A percentile compares a stretch with the other conserved stretches of the same genome.
phyloP scores from a whole-genome alignment of 441 rosid genomes.

The Biscutella laevigata region DNA sequence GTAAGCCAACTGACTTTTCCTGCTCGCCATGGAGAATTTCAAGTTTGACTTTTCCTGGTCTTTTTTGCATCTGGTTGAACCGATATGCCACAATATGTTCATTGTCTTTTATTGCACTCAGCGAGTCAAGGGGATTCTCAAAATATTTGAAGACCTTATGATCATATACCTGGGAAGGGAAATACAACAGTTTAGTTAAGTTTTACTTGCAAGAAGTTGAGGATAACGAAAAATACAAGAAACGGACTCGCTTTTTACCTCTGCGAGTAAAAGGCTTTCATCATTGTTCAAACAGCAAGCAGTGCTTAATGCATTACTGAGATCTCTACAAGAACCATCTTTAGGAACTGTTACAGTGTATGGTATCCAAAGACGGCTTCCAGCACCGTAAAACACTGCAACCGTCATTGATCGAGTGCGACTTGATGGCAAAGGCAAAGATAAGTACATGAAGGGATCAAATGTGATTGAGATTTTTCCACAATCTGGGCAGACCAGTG shows the following conservation, averaged over 20 bases:
- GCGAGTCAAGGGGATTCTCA: constrained; percentile 35
- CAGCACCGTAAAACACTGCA: constrained; percentile 41
- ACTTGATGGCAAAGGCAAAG: constrained; percentile 59
- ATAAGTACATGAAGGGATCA: constrained; percentile 64
- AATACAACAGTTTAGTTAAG: constrained; percentile 21
- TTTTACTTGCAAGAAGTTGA: not conserved
- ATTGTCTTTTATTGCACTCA: constrained; percentile 41
- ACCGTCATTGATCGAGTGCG: constrained; percentile 50
- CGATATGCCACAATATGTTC: constrained; percentile 57
- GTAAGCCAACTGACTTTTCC: constrained; percentile 43
- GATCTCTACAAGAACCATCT: constrained; percentile 48
- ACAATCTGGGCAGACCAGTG: constrained; percentile 55
- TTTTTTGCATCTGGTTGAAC: constrained; percentile 36
- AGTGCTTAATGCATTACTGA: constrained; percentile 38
- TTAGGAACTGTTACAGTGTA: constrained; percentile 45
- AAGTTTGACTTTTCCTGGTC: constrained; percentile 50
- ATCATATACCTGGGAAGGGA: constrained; percentile 36
- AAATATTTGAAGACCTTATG: constrained; percentile 36
- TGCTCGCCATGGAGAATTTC: constrained; percentile 53
- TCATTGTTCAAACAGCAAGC: constrained; percentile 54
- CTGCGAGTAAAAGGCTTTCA: constrained; percentile 51
- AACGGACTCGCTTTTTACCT: constrained; percentile 27
- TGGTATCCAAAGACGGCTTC: constrained; percentile 44
- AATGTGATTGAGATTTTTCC: constrained; percentile 61
- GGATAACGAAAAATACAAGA: not conserved